Evolutionary conservation across 768 basidiomycete species (phyloP), one percentile per base, ranked within the genome.

Genomic region (Boletus subcaerulescens): DNA sequence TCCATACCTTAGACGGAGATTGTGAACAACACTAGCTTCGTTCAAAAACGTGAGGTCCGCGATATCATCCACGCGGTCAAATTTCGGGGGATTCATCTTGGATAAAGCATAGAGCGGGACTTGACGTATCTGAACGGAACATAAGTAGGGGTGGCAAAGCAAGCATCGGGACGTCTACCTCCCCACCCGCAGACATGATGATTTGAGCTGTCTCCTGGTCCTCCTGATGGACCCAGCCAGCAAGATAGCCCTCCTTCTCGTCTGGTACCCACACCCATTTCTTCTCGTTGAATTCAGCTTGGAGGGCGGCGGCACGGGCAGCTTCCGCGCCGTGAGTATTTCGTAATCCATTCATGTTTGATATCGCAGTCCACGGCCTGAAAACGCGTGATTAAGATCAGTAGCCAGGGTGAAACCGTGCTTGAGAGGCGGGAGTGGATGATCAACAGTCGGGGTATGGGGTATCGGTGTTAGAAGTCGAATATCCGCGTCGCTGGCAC

Each of bases 231-330:
- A 98, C 89, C 92, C 92, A 96, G 53, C 93, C 95, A 43, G 93
- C 89, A 45, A 96, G 82, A 71, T 98, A 98, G 1, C 96, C 96
- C 60, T 94, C 89, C 68, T 82, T 84, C 55, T 87, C 83, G 71
- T 98, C 95, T 3, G 93, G 93, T 24, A 95, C 89, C 96, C 96
- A 98, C 7, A 98, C 93, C 91, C 95, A 96, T 76, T 87, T 91
- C 87, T 95, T 97, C 80, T 93, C 93, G 69, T 93, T 95, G 73
- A 94, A 96, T 71, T 95, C 93, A 11, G 93, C 92, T 68, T 94
- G 91, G n/a, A 87, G 82, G 18, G 92, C 93, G 20, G 93, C 92
- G 17, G 85, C 87, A 50, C 87, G 78, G 9, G 93, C 89, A 39
- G 87, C 87, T 70, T 93, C 93, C 44, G 77, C 79, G 57, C 74